phyloP scores from a whole-genome alignment of 225 moss, liverwort and hornwort species.

The Physcomitrium patens region DNA sequence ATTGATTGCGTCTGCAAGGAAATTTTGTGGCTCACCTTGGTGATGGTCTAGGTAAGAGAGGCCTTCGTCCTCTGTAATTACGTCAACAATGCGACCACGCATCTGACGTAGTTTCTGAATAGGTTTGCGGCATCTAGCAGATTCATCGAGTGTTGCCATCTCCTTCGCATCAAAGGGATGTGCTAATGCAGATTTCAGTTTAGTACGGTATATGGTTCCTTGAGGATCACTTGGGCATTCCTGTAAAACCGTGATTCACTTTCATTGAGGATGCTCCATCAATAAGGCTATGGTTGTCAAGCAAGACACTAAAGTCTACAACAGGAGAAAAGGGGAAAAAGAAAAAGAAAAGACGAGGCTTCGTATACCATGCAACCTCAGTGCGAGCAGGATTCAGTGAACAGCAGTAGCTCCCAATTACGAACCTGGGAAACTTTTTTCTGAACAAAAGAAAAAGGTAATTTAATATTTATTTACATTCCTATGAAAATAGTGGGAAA shows the following conservation, averaged over 20 bases:
- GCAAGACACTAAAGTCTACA: neutral
- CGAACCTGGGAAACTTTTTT: no score
- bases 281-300: neutral
- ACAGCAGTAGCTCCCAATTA: neutral
- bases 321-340: neutral
- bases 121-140: constrained; percentile 49
- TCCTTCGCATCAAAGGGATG: constrained; percentile 43
- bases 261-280: constrained; percentile 8
- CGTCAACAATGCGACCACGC: constrained; percentile 47
- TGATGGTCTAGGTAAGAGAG: constrained; percentile 63
- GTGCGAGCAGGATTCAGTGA: no score
- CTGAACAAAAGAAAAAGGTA: neutral
- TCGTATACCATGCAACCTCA: neutral
- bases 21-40: constrained; percentile 41
- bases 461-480: neutral
- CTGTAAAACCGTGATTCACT: constrained; percentile 22
- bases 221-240: constrained; percentile 43
- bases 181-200: constrained; percentile 44
- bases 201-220: constrained; percentile 47
- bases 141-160: constrained; percentile 33
- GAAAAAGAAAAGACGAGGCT: neutral
- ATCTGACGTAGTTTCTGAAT: constrained; percentile 51
- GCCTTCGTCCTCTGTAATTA: constrained; percentile 47
- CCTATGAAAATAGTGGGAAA: neutral
- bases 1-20: neutral